Base-by-base conservation (phyloP, 768 basidiomycete species). In the Podaxis sp. region DNA sequence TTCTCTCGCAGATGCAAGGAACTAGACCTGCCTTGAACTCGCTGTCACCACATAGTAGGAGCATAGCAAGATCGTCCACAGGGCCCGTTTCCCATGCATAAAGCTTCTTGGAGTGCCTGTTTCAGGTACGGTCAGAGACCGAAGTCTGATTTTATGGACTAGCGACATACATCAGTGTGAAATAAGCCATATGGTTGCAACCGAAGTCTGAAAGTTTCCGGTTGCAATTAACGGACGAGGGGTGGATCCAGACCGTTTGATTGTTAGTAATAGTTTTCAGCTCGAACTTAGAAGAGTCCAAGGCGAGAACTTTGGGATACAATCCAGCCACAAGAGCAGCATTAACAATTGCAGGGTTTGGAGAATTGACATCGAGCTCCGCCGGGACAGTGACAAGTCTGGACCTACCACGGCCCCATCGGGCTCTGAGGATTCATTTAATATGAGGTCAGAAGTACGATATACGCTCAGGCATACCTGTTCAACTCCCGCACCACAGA, bases 31-130 rank as follows among this genome's bases (percentile, higher is more conserved):
- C 94, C 84, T 90, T 95, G 78, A 92, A 89, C 61, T 98, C 96
- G 24, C 83, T 79, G 65, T 98, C 96, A 8, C 96, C 96, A 63
- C 95, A 98, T 0, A 98, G 76, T 17, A 98, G 78, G 28, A 93
- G 70, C 56, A 99, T 73, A 3, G 93, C 85, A 28, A 91, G 73
- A 67, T 96, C 93, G 65, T 97, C 92, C 7, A 92, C 85, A 4
- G 95, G 92, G 5, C 93, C 88, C 0, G 90, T 94, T 74, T 99
- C 96, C 95, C 95, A 97, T 17, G 84, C 91, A 74, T 93, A 96
- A 28, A 96, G 75, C 72, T 87, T 94, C 76, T 94, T 97, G 6
- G 95, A 96, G 71, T 95, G 94, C 93, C 95, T 95, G 58, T 51
- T 64, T 24, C 40, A 36, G 20, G 60, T 1, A 55, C 10, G 12